Percentiles rank a stretch among this genome's conserved stretches.
Conservation (phyloP, 768 basidiomycete genomes). For the Naganishia friedmannii region DNA sequence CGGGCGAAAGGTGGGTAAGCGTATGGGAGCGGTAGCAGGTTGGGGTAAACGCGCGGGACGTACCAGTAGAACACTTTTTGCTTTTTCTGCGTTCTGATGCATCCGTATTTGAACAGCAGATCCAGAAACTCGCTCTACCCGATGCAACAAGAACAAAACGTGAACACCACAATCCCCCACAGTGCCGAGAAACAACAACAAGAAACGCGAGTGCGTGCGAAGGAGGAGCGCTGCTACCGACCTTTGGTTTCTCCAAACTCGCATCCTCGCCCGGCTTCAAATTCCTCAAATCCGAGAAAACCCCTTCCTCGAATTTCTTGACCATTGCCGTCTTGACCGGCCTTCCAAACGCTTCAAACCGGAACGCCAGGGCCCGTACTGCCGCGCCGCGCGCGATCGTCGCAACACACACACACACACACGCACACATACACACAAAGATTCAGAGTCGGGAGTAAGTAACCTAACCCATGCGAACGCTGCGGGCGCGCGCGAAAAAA, state of each 20-base stretch:
- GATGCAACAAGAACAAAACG: too few relatives aligned
- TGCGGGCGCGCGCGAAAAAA: background rate
- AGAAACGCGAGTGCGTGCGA: too few relatives aligned
- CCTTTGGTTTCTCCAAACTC: constrained; percentile 93
- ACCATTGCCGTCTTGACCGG: constrained; percentile 72
- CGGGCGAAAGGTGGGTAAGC: too few relatives aligned
- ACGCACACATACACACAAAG: too few relatives aligned
- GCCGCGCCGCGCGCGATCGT: too few relatives aligned
- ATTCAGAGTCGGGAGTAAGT: too few relatives aligned
- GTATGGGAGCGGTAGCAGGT: too few relatives aligned
- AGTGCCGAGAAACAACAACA: too few relatives aligned
- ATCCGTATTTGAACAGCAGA: constrained; percentile 90
- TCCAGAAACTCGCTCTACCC: constrained; percentile 83
- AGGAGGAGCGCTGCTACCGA: too few relatives aligned
- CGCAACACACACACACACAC: too few relatives aligned
- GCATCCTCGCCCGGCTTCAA: constrained; percentile 91
- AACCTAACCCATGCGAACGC: too few relatives aligned
- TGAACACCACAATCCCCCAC: too few relatives aligned
- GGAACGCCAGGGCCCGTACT: constrained; percentile 87
- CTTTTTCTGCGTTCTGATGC: constrained; percentile 96
- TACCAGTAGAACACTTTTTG: constrained; percentile 99
- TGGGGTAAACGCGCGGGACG: constrained; percentile 47
- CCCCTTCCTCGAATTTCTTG: constrained; percentile 97
- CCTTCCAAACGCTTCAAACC: constrained; percentile 85
- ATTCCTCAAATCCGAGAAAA: constrained; percentile 88